Percentiles rank a stretch among this genome's conserved stretches.
phyloP scores from a whole-genome alignment of 1,284 basidiomycete species.

The Ceratobasidium theobromae region DNA sequence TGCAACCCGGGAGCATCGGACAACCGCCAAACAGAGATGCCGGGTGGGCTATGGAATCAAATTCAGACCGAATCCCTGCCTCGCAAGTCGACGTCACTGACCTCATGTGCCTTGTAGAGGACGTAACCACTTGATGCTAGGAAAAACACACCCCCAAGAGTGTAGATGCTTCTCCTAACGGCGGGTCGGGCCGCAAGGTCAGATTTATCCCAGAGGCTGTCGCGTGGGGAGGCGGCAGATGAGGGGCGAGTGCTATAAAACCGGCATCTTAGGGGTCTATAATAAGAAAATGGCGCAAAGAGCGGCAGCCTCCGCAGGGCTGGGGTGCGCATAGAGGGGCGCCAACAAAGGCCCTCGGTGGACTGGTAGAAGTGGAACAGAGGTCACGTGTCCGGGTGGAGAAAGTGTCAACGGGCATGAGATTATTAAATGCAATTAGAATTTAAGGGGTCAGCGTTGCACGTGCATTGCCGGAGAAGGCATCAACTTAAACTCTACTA shows the following conservation, averaged over 20 bases:
- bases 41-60: slow-evolving; percentile 41
- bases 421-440: not conserved
- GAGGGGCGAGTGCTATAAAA: not conserved
- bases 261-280: slow-evolving; percentile 3
- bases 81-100: not conserved
- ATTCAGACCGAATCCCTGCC: not conserved
- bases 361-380: not conserved
- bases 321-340: slow-evolving; percentile 30
- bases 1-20: slow-evolving; percentile 67
- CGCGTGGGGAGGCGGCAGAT: not conserved
- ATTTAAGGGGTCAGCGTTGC: not conserved
- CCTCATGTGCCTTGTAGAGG: slow-evolving; percentile 24
- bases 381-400: slow-evolving; percentile 4
- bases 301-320: slow-evolving; percentile 22
- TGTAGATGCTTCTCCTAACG: slow-evolving; percentile 21
- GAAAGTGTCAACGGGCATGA: too few species aligned
- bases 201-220: slow-evolving; percentile 7
- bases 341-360: slow-evolving; percentile 3
- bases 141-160: slow-evolving; percentile 19
- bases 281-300: not conserved
- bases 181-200: slow-evolving; percentile 1
- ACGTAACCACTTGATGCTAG: slow-evolving; percentile 24
- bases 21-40: slow-evolving; percentile 47
- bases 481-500: slow-evolving; percentile 16
- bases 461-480: slow-evolving; percentile 15